These are phyloP conservation scores for Eucalyptus cloeziana DNA, from an alignment of 345 rosid genomes.

Conservation along the genomic window DNA sequence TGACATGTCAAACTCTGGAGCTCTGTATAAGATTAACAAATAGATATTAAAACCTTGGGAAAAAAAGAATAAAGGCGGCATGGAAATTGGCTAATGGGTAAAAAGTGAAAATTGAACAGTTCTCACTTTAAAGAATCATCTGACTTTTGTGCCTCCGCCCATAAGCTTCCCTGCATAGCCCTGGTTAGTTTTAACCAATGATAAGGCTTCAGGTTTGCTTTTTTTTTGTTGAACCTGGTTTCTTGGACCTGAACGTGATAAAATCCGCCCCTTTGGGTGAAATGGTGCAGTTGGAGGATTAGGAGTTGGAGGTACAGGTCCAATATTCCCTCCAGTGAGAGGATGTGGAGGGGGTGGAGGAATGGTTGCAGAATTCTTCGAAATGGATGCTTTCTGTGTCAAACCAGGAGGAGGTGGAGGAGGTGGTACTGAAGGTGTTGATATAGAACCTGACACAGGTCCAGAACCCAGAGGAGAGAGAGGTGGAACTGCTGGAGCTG, in stretches of 20 bases:
- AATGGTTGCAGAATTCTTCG: background rate
- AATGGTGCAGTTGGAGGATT: constrained; percentile 46
- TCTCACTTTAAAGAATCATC: constrained; percentile 74
- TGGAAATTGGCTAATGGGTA: background rate
- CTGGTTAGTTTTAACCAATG: constrained; percentile 93
- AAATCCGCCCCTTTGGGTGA: constrained; percentile 43
- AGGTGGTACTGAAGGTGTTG: background rate
- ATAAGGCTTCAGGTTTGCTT: constrained; percentile 53
- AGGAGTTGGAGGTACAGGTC: constrained; percentile 39
- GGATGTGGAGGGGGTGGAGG: constrained; percentile 5
- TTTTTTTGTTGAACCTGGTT: constrained; percentile 33
- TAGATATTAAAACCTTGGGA: background rate
- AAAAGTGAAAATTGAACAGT: background rate
- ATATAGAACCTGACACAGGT: background rate
- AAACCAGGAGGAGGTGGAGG: constrained; percentile 19
- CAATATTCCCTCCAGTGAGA: constrained; percentile 17
- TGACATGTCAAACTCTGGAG: constrained; percentile 91
- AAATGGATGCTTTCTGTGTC: constrained; percentile 11
- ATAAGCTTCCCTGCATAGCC: constrained; percentile 91
- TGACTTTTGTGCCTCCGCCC: constrained; percentile 92
- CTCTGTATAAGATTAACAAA: constrained; percentile 25
- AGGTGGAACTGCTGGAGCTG: constrained; percentile 44
- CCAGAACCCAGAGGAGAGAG: constrained; percentile 43
- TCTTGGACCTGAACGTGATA: constrained; percentile 41
- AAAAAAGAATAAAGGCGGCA: background rate